Evolutionary conservation across 495 filamentous ascomycete genomes (phyloP).

Genomic region (Aspergillus wentii): DNA sequence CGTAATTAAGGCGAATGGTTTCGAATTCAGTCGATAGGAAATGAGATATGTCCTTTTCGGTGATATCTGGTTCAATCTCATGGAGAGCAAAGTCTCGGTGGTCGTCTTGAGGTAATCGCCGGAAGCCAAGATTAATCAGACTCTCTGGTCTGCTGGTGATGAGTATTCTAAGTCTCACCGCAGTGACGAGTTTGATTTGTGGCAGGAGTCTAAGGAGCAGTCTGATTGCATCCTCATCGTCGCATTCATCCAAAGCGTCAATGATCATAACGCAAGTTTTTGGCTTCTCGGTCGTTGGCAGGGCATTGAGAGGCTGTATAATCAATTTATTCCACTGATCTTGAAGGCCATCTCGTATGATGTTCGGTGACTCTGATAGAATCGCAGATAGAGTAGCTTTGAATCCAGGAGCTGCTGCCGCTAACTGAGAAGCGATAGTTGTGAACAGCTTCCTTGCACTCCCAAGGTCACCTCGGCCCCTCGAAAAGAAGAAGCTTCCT

Average conservation of each 20-base stretch:
- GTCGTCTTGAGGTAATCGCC: constrained; percentile 1
- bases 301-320: constrained; percentile 38
- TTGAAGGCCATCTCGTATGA: constrained; percentile 28
- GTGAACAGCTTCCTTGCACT: constrained; percentile 34
- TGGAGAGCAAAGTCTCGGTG: constrained; percentile 18
- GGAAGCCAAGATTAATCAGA: constrained; percentile 29
- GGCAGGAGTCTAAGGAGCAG: constrained; percentile 34
- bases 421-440: too few relatives aligned
- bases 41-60: too few relatives aligned
- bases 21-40: too few relatives aligned
- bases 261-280: constrained; percentile 31
- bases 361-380: constrained; percentile 25
- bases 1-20: too few relatives aligned
- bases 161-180: constrained; percentile 18
- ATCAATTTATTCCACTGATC: constrained; percentile 42
- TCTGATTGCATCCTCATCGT: constrained; percentile 32
- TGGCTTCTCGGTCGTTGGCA: constrained; percentile 11
- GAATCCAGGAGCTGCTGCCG: too few relatives aligned
- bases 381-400: constrained; percentile 33
- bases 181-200: constrained; percentile 5
- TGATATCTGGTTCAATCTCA: constrained; percentile 13
- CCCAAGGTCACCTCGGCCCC: constrained; percentile 34
- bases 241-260: constrained; percentile 52
- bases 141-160: constrained; percentile 42
- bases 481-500: constrained; percentile 47